These are phyloP conservation scores for Galerina sulciceps DNA, from an alignment of 768 basidiomycete genomes.

Conservation along the genomic window DNA sequence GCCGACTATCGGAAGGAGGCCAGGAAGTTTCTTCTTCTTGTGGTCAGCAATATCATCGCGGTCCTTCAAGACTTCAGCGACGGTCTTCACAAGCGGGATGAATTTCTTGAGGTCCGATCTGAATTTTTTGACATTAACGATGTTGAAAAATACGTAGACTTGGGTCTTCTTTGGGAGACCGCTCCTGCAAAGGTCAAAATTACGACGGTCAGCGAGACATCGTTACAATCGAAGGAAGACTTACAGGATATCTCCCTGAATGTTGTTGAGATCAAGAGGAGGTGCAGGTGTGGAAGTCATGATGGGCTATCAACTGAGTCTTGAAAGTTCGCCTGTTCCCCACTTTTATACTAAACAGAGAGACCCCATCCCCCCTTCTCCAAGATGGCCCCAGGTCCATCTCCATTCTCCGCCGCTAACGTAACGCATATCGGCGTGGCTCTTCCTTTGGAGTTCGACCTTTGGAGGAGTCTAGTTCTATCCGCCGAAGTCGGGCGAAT, in stretches of 20 bases:
- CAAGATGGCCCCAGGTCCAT: neutral
- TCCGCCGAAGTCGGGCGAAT: neutral
- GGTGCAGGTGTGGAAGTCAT: slow-evolving; percentile 14
- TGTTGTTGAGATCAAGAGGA: slow-evolving; percentile 42
- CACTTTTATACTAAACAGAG: neutral
- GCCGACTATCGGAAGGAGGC: slow-evolving; percentile 42
- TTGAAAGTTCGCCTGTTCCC: neutral
- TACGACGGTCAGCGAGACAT: neutral
- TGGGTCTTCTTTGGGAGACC: slow-evolving; percentile 62
- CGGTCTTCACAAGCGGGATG: slow-evolving; percentile 49
- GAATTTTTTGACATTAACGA: slow-evolving; percentile 48
- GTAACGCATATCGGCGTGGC: neutral
- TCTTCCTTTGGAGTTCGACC: neutral
- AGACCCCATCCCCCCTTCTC: neutral
- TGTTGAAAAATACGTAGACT: slow-evolving; percentile 55
- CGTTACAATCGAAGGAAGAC: slow-evolving; percentile 10
- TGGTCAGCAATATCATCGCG: slow-evolving; percentile 41
- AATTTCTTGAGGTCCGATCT: slow-evolving; percentile 44
- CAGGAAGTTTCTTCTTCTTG: slow-evolving; percentile 37
- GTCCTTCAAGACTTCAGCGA: slow-evolving; percentile 45
- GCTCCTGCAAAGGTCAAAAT: slow-evolving; percentile 32
- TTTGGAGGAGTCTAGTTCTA: neutral
- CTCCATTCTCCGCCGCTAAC: neutral
- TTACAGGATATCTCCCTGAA: slow-evolving; percentile 54
- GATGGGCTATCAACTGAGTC: neutral